phyloP scores from a whole-genome alignment of 2,329 filamentous ascomycete species.

The Aureobasidium sp. region DNA sequence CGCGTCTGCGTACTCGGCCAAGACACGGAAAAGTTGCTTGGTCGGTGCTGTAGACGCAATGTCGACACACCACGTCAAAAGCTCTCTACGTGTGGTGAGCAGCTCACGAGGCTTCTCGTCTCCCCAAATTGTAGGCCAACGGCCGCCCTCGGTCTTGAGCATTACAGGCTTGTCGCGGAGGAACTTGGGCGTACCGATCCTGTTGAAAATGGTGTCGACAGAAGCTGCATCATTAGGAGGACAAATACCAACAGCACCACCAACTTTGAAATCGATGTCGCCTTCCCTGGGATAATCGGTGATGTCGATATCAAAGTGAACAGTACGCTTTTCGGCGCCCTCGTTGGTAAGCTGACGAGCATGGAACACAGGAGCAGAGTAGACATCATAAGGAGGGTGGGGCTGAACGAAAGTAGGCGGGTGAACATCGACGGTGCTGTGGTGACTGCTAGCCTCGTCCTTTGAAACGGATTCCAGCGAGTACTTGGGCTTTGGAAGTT shows the following conservation, averaged over 20 bases:
- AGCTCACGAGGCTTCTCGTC: slow-evolving; percentile 78
- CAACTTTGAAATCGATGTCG: slow-evolving; percentile 89
- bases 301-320: slow-evolving; percentile 94
- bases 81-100: slow-evolving; percentile 80
- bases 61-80: slow-evolving; percentile 94
- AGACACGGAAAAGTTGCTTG: slow-evolving; percentile 73
- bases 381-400: slow-evolving; percentile 87
- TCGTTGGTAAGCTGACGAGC: slow-evolving; percentile 78
- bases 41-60: slow-evolving; percentile 88
- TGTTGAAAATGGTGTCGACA: slow-evolving; percentile 78
- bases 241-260: slow-evolving; percentile 87
- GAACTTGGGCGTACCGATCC: slow-evolving; percentile 71
- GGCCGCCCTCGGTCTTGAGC: slow-evolving; percentile 68
- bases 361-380: slow-evolving; percentile 77
- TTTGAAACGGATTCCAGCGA: slow-evolving; percentile 42
- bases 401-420: slow-evolving; percentile 89
- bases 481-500: slow-evolving; percentile 68
- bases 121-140: slow-evolving; percentile 98
- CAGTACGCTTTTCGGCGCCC: slow-evolving; percentile 92
- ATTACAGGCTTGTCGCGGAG: slow-evolving; percentile 77
- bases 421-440: slow-evolving; percentile 45
- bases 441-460: slow-evolving; percentile 35
- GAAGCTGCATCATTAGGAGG: slow-evolving; percentile 72
- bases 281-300: slow-evolving; percentile 84
- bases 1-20: slow-evolving; percentile 77